Base-by-base conservation (phyloP, 768 basidiomycete species). In the Termitomyces sp. region DNA sequence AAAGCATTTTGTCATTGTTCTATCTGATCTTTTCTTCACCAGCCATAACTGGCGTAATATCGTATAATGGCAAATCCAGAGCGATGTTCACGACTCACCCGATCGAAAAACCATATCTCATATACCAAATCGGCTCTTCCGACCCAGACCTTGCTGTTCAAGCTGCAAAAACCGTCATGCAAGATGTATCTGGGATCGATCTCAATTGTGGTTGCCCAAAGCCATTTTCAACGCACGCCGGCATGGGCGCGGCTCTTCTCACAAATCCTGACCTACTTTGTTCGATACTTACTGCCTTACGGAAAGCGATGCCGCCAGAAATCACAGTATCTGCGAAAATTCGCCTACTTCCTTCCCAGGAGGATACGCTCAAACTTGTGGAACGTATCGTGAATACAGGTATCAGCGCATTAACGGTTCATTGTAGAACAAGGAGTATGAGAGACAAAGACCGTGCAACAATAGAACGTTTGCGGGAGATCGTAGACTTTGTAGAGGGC, bases 191-290 rank as follows among this genome's bases (percentile, higher is more conserved):
- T 0, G 97, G 95, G 18, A 79, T 99, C 63, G 97, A 98, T 68
- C 86, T 99, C 56, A 98, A 98, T 68, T 98, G 97, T 65, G 97
- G 96, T 0, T 99, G 96, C 66, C 95, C 95, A 0, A 96, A 96
- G 63, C 91, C 94, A 0, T 98, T 98, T 70, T 96, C 94, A 20
- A 94, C 92, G 0, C 88, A 91, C 60, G 73, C 88, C 0, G 97
- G 97, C 0, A 98, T 98, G 95, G 97, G 97, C 9, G 96, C 97
- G 0, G 96, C 95, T 3, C 77, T 99, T 13, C 83, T 99, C 48
- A 85, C 89, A 3, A 96, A 89, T 33, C 94, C 97, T 0, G 94
- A 98, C 64, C 75, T 94, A 31, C 80, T 99, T 9, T 94, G 94
- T 65, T 80, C 87, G 18, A 98, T 99, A 63, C 80, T 99, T 29